These are phyloP conservation scores for Boletus albobrunnescens DNA, from an alignment of 1,284 basidiomycete species.

Conservation along the genomic window DNA sequence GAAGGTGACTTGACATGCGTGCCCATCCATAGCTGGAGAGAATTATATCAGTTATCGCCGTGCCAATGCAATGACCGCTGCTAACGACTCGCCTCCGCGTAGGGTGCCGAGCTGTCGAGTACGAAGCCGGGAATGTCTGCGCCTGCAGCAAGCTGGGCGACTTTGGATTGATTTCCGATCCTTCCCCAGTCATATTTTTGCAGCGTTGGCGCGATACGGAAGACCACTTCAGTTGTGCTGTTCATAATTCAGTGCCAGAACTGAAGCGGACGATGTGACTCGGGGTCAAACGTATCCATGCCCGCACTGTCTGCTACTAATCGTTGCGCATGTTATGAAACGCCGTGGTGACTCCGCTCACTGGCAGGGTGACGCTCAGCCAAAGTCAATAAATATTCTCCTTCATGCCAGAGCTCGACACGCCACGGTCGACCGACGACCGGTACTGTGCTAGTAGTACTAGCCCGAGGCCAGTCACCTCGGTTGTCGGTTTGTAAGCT, in stretches of 20 bases:
- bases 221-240: slow-evolving; percentile 40
- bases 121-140: slow-evolving; percentile 38
- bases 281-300: too few relatives aligned
- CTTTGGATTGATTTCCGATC: slow-evolving; percentile 57
- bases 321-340: too few relatives aligned
- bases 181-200: slow-evolving; percentile 79
- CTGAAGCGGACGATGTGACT: too few relatives aligned
- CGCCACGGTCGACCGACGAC: too few relatives aligned
- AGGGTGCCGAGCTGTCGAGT: slow-evolving; percentile 45
- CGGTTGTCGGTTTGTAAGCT: too few relatives aligned
- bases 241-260: slow-evolving; percentile 24
- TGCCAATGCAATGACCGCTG: not conserved
- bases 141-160: slow-evolving; percentile 43
- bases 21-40: slow-evolving; percentile 92
- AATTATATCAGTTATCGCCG: slow-evolving; percentile 1
- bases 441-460: too few relatives aligned
- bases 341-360: too few relatives aligned
- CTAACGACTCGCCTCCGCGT: slow-evolving; percentile 52
- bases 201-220: slow-evolving; percentile 64
- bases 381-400: too few relatives aligned
- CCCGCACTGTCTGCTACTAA: too few relatives aligned
- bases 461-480: too few relatives aligned
- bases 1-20: slow-evolving; percentile 91
- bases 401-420: too few relatives aligned
- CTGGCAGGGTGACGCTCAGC: too few relatives aligned